Conservation (phyloP, 768 basidiomycete species). For the Boletus sp. region DNA sequence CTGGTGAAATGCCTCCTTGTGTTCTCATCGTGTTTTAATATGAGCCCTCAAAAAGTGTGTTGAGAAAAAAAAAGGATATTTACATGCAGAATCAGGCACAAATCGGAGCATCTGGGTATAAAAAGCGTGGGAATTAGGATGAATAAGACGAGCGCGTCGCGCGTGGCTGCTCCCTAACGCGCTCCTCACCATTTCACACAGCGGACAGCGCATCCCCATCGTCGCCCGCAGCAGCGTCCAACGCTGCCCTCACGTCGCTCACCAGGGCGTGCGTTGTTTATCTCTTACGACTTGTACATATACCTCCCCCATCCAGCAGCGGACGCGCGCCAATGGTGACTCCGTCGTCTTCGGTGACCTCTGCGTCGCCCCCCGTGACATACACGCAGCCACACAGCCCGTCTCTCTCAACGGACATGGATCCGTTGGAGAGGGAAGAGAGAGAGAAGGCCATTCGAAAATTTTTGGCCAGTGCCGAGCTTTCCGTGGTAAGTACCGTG, state of each 20-base stretch:
- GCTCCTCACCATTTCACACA: slow-evolving; percentile 38
- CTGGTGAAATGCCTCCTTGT: slow-evolving; percentile 2
- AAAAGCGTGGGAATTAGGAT: slow-evolving; percentile 33
- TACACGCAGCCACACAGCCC: slow-evolving; percentile 49
- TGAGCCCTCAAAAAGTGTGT: slow-evolving; percentile 8
- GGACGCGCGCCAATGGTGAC: slow-evolving; percentile 60
- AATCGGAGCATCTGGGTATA: slow-evolving; percentile 24
- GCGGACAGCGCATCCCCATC: slow-evolving; percentile 34
- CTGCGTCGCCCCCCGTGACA: slow-evolving; percentile 71
- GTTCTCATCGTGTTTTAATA: slow-evolving; percentile 14
- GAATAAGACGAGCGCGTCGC: slow-evolving; percentile 39
- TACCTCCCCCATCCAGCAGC: not conserved
- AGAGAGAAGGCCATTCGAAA: slow-evolving; percentile 69
- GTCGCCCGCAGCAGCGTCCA: slow-evolving; percentile 33
- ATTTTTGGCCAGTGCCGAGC: slow-evolving; percentile 73
- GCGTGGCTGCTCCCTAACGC: slow-evolving; percentile 36
- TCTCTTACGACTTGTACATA: slow-evolving; percentile 18
- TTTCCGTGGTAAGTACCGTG: slow-evolving; percentile 66
- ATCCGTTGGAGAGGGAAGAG: slow-evolving; percentile 50
- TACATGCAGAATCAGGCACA: slow-evolving; percentile 17
- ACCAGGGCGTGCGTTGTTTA: slow-evolving; percentile 13
- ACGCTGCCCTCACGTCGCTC: slow-evolving; percentile 3
- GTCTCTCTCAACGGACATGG: slow-evolving; percentile 40
- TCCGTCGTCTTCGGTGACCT: slow-evolving; percentile 78
- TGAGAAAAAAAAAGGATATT: slow-evolving; percentile 2